Conservation (phyloP, 768 basidiomycete species). For the Gymnopilus junonius region DNA sequence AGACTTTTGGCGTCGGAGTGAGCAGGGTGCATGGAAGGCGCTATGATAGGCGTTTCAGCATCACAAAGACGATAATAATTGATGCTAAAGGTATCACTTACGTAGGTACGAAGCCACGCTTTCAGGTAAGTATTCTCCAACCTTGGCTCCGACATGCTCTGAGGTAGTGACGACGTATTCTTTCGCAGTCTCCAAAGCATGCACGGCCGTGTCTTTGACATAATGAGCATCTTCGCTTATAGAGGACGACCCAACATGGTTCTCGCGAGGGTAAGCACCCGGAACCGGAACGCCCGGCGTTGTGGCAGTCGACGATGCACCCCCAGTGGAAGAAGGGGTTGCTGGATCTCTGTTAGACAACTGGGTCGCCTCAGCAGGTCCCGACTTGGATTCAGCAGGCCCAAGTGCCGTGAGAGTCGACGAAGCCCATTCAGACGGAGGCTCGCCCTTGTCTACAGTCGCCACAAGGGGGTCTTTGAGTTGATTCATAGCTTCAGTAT, state of each 20-base stretch:
- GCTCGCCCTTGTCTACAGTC: background rate
- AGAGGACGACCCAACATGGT: background rate
- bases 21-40: background rate
- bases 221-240: background rate
- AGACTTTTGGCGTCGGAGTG: background rate
- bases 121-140: background rate
- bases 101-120: background rate
- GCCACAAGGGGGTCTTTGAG: background rate
- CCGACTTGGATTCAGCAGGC: background rate
- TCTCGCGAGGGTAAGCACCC: background rate
- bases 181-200: constrained; percentile 4
- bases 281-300: background rate
- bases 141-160: background rate
- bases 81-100: background rate
- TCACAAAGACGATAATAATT: background rate
- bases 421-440: background rate
- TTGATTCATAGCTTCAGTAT: background rate
- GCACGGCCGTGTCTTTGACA: background rate
- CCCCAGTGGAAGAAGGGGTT: background rate
- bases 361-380: background rate
- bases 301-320: background rate
- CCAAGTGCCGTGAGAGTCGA: background rate
- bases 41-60: background rate
- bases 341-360: background rate
- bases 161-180: background rate